Percentiles rank a stretch among this genome's conserved stretches.
phyloP scores from a whole-genome alignment of 345 rosid genomes.

The Salix brachista region DNA sequence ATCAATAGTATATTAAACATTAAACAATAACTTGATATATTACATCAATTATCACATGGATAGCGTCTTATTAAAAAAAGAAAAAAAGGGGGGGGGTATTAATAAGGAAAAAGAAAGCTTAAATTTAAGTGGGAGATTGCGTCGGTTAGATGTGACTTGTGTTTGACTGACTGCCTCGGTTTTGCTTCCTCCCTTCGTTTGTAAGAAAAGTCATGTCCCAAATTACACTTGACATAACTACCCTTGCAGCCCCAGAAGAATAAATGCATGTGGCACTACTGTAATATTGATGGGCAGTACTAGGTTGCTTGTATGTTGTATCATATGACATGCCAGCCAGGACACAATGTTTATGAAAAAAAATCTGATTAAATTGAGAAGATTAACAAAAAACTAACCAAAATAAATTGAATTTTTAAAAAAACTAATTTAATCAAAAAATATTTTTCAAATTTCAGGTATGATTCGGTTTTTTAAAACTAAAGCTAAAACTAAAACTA shows the following conservation, averaged over 20 bases:
- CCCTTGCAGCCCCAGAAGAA: not conserved
- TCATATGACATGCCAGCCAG: not conserved
- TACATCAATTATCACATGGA: too few relatives aligned
- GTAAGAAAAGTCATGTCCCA: not conserved
- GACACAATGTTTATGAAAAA: not conserved
- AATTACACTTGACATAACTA: not conserved
- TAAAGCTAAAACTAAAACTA: too few relatives aligned
- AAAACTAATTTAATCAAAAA: too few relatives aligned
- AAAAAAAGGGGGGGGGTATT: not conserved
- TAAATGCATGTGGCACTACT: not conserved
- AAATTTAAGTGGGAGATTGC: slow-evolving; percentile 10
- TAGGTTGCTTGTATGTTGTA: not conserved
- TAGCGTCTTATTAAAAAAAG: too few relatives aligned
- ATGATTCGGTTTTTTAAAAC: too few relatives aligned
- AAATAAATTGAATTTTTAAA: too few relatives aligned
- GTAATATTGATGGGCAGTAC: not conserved
- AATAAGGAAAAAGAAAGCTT: not conserved
- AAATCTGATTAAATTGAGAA: too few relatives aligned
- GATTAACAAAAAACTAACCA: too few relatives aligned
- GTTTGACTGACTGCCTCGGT: slow-evolving; percentile 24
- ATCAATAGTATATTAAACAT: not conserved
- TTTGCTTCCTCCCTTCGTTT: slow-evolving; percentile 13
- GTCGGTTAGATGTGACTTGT: slow-evolving; percentile 29
- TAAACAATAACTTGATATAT: too few relatives aligned
- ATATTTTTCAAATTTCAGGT: too few relatives aligned